A percentile compares a stretch with the other conserved stretches of the same genome.
phyloP scores from a whole-genome alignment of 2,329 filamentous ascomycete genomes.

The Didymella glomerata region DNA sequence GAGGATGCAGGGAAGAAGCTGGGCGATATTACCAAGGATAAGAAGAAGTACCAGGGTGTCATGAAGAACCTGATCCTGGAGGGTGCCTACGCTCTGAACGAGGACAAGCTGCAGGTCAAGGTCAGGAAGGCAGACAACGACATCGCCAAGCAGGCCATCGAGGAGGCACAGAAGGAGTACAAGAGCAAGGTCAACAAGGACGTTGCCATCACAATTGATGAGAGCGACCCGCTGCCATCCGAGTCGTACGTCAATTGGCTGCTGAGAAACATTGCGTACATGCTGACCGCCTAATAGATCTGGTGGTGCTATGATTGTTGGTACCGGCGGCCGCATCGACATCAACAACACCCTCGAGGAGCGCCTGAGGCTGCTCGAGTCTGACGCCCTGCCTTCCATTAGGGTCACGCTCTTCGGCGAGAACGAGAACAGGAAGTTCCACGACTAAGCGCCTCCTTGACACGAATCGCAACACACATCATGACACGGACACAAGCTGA shows the following conservation, averaged over 20 bases:
- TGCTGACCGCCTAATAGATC: constrained; percentile 63
- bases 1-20: constrained; percentile 80
- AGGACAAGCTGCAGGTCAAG: constrained; percentile 77
- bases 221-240: constrained; percentile 80
- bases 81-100: constrained; percentile 86
- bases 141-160: constrained; percentile 77
- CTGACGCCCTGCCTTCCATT: constrained; percentile 83
- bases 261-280: not conserved
- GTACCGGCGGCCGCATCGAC: constrained; percentile 90
- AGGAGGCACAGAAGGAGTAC: constrained; percentile 80
- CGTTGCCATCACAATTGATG: constrained; percentile 74
- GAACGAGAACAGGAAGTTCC: constrained; percentile 96
- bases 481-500: constrained; percentile 10
- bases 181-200: constrained; percentile 79
- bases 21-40: constrained; percentile 70
- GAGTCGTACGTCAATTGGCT: constrained; percentile 73
- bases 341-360: constrained; percentile 99
- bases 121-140: constrained; percentile 82
- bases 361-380: constrained; percentile 83
- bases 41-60: constrained; percentile 76
- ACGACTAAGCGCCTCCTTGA: constrained; percentile 68
- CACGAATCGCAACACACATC: constrained; percentile 5
- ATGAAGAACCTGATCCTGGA: constrained; percentile 86
- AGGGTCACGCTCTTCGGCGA: constrained; percentile 88
- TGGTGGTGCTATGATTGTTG: constrained; percentile 82